phyloP scores from a whole-genome alignment of 805 yeast genomes.

The Myxozyma vanderwaltii region DNA sequence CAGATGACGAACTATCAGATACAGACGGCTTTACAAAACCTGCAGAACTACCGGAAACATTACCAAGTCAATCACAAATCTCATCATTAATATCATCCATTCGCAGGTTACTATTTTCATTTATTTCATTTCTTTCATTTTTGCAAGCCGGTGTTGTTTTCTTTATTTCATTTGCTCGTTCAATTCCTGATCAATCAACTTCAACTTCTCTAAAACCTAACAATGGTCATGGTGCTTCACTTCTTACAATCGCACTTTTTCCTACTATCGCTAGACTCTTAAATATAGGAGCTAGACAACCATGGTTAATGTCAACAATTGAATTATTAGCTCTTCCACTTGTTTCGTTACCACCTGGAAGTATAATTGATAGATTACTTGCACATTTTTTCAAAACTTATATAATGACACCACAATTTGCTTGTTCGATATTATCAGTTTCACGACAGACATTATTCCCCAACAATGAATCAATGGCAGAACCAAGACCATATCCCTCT shows the following conservation, averaged over 20 bases:
- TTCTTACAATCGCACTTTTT: constrained; percentile 31
- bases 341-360: constrained; percentile 28
- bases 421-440: constrained; percentile 35
- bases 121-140: constrained; percentile 11
- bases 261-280: constrained; percentile 30
- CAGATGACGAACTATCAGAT: not conserved
- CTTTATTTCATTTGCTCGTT: constrained; percentile 17
- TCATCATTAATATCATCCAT: not conserved
- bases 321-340: constrained; percentile 28
- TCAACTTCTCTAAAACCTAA: not conserved
- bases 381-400: constrained; percentile 26
- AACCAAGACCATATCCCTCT: constrained; percentile 49
- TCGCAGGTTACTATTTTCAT: not conserved
- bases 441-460: constrained; percentile 51
- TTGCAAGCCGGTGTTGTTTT: constrained; percentile 25
- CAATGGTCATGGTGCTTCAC: constrained; percentile 10
- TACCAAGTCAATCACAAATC: not conserved
- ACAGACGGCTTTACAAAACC: not conserved
- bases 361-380: constrained; percentile 27
- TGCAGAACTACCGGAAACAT: not conserved
- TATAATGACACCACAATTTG: constrained; percentile 24
- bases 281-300: constrained; percentile 30
- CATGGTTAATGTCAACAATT: constrained; percentile 33
- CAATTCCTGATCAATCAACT: not conserved
- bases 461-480: constrained; percentile 54